Base-by-base conservation (phyloP, 176 grass and related monocot genomes). In the Rhynchospora tenuis region DNA sequence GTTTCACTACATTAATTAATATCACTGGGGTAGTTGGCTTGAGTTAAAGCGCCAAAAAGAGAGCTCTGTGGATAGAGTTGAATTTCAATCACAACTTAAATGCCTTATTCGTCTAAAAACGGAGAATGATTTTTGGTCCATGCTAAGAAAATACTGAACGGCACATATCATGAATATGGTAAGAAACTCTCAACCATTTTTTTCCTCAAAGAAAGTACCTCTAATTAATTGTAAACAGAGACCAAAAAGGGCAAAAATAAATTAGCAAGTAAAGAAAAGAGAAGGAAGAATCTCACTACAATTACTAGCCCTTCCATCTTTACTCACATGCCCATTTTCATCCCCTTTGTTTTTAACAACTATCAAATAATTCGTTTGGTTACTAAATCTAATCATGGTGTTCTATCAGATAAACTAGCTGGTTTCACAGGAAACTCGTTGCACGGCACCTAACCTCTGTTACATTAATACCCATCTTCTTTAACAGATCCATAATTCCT, bases 381-480 rank as follows among this genome's bases (percentile, higher is more conserved):
- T 9, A 52, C 4, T 6, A 27, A 43, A 61, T 91, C 81, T 68
- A 14, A 23, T 77, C 89, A 38, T 3, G 81, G 85, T 73, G 91
- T 89, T 71, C 86, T 91, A 31, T 92, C 88, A 0, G 92, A 89
- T 24, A 94, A 83, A 44, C 90, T 43, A 3, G 80, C 52, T 19
- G 90, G 81, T 72, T 86, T 93, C 28, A 91, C 64, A 59, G 90
- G 88, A 17, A 94, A 47, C 29, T 97, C 90, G 64, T 87, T 57
- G 52, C 90, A 94, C 83, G 50, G 52, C 90, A 94, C 83, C 45
- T 81, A 42, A 94, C 52, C 64, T 91, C 87, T 80, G 62, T 91
- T 72, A 86, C 89, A 78, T 72, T 58, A 81, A 93, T 68, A 82
- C 92, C 94, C 69, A 83, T 89, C 48, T 54, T 82, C 85, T 64